These are phyloP conservation scores for Coemansia sp. DNA, from an alignment of 192 early-diverging fungal genomes.

Conservation along the genomic window DNA sequence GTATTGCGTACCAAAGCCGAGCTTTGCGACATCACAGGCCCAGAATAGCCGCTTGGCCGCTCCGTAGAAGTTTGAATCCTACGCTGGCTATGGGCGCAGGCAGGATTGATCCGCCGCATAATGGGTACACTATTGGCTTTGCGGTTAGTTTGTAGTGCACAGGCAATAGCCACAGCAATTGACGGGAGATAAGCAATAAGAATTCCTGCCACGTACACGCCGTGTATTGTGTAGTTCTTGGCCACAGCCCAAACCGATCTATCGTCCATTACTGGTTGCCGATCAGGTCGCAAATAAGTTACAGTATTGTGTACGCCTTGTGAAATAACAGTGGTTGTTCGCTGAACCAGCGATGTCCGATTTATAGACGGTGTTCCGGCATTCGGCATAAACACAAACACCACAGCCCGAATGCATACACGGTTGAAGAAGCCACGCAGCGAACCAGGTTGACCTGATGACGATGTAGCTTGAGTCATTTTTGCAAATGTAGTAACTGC, in stretches of 20 bases:
- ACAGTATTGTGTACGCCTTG: background rate
- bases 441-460: background rate
- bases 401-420: constrained; percentile 5
- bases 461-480: background rate
- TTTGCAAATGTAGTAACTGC: background rate
- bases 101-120: background rate
- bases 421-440: background rate
- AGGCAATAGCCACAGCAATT: background rate
- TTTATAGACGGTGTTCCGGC: background rate
- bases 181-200: background rate
- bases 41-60: background rate
- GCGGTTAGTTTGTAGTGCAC: background rate
- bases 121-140: background rate
- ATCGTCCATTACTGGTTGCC: background rate
- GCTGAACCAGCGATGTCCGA: background rate
- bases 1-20: background rate
- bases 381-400: constrained; percentile 15
- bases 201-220: background rate
- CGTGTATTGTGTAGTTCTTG: background rate
- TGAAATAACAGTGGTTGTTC: background rate
- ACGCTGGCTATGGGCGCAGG: background rate
- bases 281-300: background rate
- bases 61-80: background rate
- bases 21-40: background rate
- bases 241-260: background rate